These are phyloP conservation scores for Dactylellina haptotyla DNA, from an alignment of 2,329 filamentous ascomycete species.

Conservation along the genomic window DNA sequence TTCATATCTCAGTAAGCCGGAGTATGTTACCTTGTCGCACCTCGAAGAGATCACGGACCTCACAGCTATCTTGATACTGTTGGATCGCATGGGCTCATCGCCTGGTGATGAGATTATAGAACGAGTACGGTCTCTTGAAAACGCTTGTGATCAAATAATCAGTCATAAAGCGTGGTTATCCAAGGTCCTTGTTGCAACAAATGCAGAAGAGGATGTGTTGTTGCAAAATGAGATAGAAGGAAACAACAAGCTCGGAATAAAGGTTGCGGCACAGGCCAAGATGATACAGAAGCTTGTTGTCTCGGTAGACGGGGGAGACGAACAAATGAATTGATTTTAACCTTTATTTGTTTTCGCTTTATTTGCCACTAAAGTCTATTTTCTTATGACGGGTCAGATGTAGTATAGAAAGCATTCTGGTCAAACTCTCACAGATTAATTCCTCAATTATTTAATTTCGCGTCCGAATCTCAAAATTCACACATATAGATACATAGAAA, in stretches of 20 bases:
- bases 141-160: slow-evolving; percentile 77
- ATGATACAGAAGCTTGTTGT: slow-evolving; percentile 69
- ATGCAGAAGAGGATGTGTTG: slow-evolving; percentile 55
- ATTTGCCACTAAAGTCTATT: neutral
- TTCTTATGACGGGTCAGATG: neutral
- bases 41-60: slow-evolving; percentile 56
- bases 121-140: slow-evolving; percentile 72
- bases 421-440: too few relatives aligned
- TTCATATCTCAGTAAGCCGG: slow-evolving; percentile 74
- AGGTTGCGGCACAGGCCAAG: slow-evolving; percentile 75
- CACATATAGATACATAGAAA: too few relatives aligned
- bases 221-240: slow-evolving; percentile 70
- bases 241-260: slow-evolving; percentile 78
- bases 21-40: slow-evolving; percentile 56
- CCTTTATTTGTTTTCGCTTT: neutral
- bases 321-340: slow-evolving; percentile 9
- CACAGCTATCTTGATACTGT: slow-evolving; percentile 54
- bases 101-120: slow-evolving; percentile 65
- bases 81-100: slow-evolving; percentile 60
- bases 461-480: too few relatives aligned
- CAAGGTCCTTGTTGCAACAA: slow-evolving; percentile 56
- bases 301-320: slow-evolving; percentile 61
- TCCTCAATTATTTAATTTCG: too few relatives aligned
- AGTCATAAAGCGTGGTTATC: slow-evolving; percentile 61
- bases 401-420: neutral